Percentiles rank a stretch among this genome's conserved stretches.
Evolutionary conservation across 1,284 basidiomycete species (phyloP).

Genomic region (Malassezia sympodialis): DNA sequence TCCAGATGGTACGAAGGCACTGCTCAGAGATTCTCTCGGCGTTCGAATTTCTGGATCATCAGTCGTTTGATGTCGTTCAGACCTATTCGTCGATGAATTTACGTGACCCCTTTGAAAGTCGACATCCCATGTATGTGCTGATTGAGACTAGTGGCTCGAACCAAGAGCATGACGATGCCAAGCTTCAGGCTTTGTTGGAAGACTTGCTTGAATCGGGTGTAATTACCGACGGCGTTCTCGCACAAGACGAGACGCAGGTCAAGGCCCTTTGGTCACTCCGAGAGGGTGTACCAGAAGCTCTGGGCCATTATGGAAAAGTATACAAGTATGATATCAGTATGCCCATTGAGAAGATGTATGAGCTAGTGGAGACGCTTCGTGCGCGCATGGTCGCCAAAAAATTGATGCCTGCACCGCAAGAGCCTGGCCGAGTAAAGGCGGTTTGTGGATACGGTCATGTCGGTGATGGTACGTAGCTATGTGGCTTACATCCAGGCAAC

Average conservation of each 20-base stretch:
- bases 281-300: slow-evolving; percentile 86
- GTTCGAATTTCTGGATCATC: slow-evolving; percentile 90
- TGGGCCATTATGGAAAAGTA: slow-evolving; percentile 83
- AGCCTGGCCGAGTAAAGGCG: slow-evolving; percentile 50
- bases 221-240: slow-evolving; percentile 81
- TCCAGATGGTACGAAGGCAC: slow-evolving; percentile 56
- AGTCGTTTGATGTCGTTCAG: slow-evolving; percentile 69
- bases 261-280: slow-evolving; percentile 81
- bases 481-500: slow-evolving; percentile 58
- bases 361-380: slow-evolving; percentile 71
- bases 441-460: slow-evolving; percentile 85
- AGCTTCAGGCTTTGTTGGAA: slow-evolving; percentile 74
- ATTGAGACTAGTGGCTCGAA: slow-evolving; percentile 92
- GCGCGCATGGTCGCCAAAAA: slow-evolving; percentile 65
- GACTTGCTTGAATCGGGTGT: slow-evolving; percentile 65
- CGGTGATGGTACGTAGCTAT: slow-evolving; percentile 63
- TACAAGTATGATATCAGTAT: slow-evolving; percentile 98
- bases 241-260: slow-evolving; percentile 84
- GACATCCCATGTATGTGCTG: slow-evolving; percentile 58
- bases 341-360: slow-evolving; percentile 77
- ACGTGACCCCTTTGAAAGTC: slow-evolving; percentile 38
- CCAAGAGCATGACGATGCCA: slow-evolving; percentile 92
- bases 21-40: slow-evolving; percentile 93
- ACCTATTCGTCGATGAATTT: slow-evolving; percentile 54
- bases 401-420: slow-evolving; percentile 57